phyloP scores from a whole-genome alignment of 2,329 filamentous ascomycete genomes.

The Colletotrichum sublineola region DNA sequence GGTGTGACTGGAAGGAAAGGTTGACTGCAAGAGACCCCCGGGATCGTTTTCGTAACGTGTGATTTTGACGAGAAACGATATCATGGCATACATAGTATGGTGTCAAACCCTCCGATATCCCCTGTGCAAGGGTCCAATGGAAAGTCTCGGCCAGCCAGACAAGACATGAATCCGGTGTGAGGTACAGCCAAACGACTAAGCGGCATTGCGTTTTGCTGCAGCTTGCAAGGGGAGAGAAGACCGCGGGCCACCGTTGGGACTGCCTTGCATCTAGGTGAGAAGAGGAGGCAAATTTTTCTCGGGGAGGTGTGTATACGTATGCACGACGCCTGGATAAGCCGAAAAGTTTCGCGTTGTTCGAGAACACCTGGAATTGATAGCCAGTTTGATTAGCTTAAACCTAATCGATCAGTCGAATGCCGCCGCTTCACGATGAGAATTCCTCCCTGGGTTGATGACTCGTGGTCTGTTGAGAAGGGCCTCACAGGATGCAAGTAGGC shows the following conservation, averaged over 20 bases:
- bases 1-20: background rate
- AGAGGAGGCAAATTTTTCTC: slow-evolving; percentile 4
- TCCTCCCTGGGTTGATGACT: background rate
- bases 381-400: slow-evolving; percentile 7
- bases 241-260: background rate
- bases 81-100: background rate
- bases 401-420: background rate
- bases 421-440: background rate
- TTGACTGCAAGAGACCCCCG: background rate
- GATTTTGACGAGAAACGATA: background rate
- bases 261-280: background rate
- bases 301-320: background rate
- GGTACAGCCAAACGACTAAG: background rate
- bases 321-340: background rate
- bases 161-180: background rate
- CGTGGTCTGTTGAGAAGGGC: slow-evolving; percentile 1
- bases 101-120: background rate
- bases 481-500: too few species aligned
- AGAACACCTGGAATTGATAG: background rate
- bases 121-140: background rate
- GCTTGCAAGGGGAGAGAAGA: background rate
- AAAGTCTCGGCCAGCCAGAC: background rate
- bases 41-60: background rate
- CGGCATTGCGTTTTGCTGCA: slow-evolving; percentile 11
- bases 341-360: slow-evolving; percentile 11